Evolutionary conservation across 192 early-diverging fungal species (phyloP), one percentile per base, ranked within the genome.

Genomic region (Globomyces pollinis-pini): DNA sequence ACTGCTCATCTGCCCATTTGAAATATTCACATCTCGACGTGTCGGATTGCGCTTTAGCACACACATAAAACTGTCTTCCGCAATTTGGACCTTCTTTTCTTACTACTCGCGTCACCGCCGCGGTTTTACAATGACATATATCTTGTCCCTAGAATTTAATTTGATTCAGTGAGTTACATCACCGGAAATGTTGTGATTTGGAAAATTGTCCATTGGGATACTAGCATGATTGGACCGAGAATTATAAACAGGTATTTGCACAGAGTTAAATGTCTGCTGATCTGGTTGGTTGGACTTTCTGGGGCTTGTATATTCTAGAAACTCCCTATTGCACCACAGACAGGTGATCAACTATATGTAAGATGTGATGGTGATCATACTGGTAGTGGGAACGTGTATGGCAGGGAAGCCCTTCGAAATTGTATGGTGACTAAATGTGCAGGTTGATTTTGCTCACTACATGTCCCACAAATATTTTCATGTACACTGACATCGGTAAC

Each of bases 1-100:
- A 7, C 7, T 3, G 29, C n/a, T 11, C 50, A 47, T 88, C 86
- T 6, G 62, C 70, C 86, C 84, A 86, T 21, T 67, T 36, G 60
- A 88, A 86, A 50, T 72, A 88, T 3, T 56, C 61, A 45, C 85
- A 88, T 0, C 52, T 56, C 0, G 4, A 16, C 16, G 35, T 42
- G 9, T 50, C 42, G 18, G 35, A 18, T 42, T 62, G 38, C 32
- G 43, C 6, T 29, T 56, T 56, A 33, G 53, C n/a, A 43, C 78
- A 75, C 3, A 15, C 9, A 52, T 65, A 75, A 5, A 62, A 68
- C 12, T 15, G 11, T 0, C 58, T 35, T 1, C 49, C 61, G 36
- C 39, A 62, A 51, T 63, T 71, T 1, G 56, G 42, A 11, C 62
- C 61, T 15, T 47, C 47, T 39, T 70, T 53, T 20, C 38, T 39